Evolutionary conservation across 2,329 filamentous ascomycete genomes (phyloP), one percentile per base, ranked within the genome.

Genomic region (Berkeleyomyces rouxiae): DNA sequence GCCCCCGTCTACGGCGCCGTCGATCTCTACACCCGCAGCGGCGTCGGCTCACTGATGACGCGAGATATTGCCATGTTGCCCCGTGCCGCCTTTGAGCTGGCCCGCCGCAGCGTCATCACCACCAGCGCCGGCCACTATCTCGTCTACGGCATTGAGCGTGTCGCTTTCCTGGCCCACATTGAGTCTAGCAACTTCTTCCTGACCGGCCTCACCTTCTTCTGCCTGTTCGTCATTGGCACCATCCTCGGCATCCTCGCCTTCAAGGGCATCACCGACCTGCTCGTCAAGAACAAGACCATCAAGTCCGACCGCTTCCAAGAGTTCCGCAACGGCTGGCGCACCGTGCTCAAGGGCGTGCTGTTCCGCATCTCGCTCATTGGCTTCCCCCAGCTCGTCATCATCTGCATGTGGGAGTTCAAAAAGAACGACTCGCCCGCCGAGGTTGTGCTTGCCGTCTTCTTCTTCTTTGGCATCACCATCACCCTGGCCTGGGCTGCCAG

Each of bases 361-460:
- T 96, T 93, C 81, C 87, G 92, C 67, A 80, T 95, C 69, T 84
- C 91, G 49, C 80, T 96, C 46, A 93, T 96, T 69, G 90, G 90
- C 66, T 96, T 90, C 75, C 90, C 92, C 23, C 88, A 95, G 71
- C 90, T 96, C 80, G 83, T 85, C 58, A 87, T 96, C 62, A 82
- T 96, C 62, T 95, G 88, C 72, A 80, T 96, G 67, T 96, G 92
- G 92, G 90, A 97, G 72, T 86, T 96, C 65, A 96, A 90, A 3
- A 80, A 85, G 69, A 81, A 82, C 66, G 91, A 97, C 73, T 96
- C 92, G 1, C 78, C 87, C 5, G 92, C 90, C 37, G 85, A 93
- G 71, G 82, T 96, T 58, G 87, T 95, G 46, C 78, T 96, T 36
- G 91, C 90, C 53, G 82, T 95, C 66, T 88, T 95, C 73, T 95